Base-by-base conservation (phyloP, 305 asterid species). In the Plantago coronopus region DNA sequence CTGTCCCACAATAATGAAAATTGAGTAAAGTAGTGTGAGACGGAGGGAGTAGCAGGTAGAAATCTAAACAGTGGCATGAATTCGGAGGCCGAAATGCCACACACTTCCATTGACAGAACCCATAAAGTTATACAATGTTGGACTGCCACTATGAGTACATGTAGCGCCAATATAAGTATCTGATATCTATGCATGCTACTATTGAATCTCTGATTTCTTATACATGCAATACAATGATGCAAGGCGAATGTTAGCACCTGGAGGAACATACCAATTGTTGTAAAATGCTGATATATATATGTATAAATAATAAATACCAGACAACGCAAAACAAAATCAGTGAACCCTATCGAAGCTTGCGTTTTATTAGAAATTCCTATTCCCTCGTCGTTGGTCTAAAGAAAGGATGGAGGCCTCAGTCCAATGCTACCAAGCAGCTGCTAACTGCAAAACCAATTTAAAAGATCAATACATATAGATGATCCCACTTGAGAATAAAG, bases 391-490 rank as follows among this genome's bases (percentile, higher is more conserved):
- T 14, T 19, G 37, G 57, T 51, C 43, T 38, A 38, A 38, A 10
- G 43, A 22, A 23, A 17, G 25, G 25, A 4, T 20, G 16, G 55
- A 49, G 29, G 43, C 69, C 44, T 61, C 67, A n/a, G 13, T 60
- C 20, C 43, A 15, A 66, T 43, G 59, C 55, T 72, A 54, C 40
- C 47, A 22, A 54, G 69, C 50, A 22, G 70, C 64, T 31, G 34
- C 64, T 47, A 22, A 54, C 75, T 76, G 48, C 65, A 69, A 4
- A 67, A 57, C n/a, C 11, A 55, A 27, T 57, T 16, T 49, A 43
- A 55, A 34, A 53, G 20, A 63, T 54, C 17, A 42, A 29, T 34
- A 20, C 18, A 60, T 13, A 18, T 16, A 8, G 7, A 37, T 38
- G 20, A 21, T 0, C n/a, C 42, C 31, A 13, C 5, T 43, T 49